Percentiles rank a stretch among this genome's conserved stretches.
Evolutionary conservation across 2,329 filamentous ascomycete species (phyloP).

Genomic region (Pestalotiopsis sp.): DNA sequence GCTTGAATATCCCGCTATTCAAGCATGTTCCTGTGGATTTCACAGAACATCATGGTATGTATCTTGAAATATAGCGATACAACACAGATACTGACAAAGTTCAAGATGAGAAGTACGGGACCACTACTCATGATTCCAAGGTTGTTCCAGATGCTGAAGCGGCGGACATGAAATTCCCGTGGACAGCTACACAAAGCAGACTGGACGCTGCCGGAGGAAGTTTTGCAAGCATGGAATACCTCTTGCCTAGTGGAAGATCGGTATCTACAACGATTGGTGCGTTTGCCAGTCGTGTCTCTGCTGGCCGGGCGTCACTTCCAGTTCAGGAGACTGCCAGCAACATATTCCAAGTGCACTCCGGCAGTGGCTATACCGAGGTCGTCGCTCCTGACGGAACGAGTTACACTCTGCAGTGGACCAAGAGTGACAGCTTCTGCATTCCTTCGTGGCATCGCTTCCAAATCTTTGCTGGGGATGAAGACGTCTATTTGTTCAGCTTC

Average conservation of each 20-base stretch:
- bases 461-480: slow-evolving; percentile 42
- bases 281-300: slow-evolving; percentile 45
- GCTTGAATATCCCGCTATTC: slow-evolving; percentile 53
- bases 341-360: slow-evolving; percentile 55
- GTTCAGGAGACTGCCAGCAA: slow-evolving; percentile 53
- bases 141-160: slow-evolving; percentile 9
- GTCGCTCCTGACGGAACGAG: slow-evolving; percentile 28
- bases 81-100: not conserved
- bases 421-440: slow-evolving; percentile 57
- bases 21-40: slow-evolving; percentile 55
- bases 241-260: slow-evolving; percentile 31
- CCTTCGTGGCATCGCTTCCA: slow-evolving; percentile 54
- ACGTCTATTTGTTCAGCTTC: slow-evolving; percentile 55
- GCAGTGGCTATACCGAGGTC: slow-evolving; percentile 43
- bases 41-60: slow-evolving; percentile 44
- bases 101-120: slow-evolving; percentile 16
- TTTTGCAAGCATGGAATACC: slow-evolving; percentile 33
- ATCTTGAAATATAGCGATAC: not conserved
- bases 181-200: slow-evolving; percentile 44
- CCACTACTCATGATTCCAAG: slow-evolving; percentile 45
- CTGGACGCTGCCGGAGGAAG: slow-evolving; percentile 38
- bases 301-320: slow-evolving; percentile 35
- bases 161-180: slow-evolving; percentile 51
- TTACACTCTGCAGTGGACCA: slow-evolving; percentile 41
- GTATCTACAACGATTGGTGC: slow-evolving; percentile 50